Evolutionary conservation across 2,329 filamentous ascomycete genomes (phyloP), one percentile per base, ranked within the genome.

Genomic region (Harringtonia aguacate): DNA sequence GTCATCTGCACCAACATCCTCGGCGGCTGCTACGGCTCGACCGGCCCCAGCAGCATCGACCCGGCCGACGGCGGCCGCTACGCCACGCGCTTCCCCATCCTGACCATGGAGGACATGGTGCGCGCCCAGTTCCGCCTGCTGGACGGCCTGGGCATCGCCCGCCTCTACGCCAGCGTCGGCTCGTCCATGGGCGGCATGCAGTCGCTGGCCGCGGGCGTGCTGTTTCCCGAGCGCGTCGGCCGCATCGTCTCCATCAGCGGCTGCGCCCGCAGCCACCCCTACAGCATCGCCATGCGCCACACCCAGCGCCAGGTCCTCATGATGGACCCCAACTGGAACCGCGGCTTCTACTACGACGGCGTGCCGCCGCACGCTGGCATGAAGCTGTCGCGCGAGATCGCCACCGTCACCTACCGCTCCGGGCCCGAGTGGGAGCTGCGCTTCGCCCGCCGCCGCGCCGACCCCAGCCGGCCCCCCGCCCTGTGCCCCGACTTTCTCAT

Each of bases 131-230:
- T 97, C 66, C 74, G 85, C 36, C 74, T 98, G 27, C 72, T 98
- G 13, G 89, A 97, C 60, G 63, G 69, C 5, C 69, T 98, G 24
- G 81, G 81, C 7, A 82, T 98, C 37, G 58, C 76, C 21, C 85
- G 79, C 56, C 72, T 98, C 10, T 86, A 94, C 61, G 92, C 92
- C 17, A 94, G 86, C 47, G 90, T 98, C 18, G 92, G 92, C 14
- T 87, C 86, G 7, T 95, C 87, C 62, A 98, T 98, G 92, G 92
- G 92, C 43, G 92, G 92, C 44, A 98, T 98, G 92, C 90, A 95
- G 60, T 92, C 86, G 53, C 73, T 98, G 6, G 89, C 89, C 8
- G 85, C 87, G 0, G 92, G 86, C 4, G 79, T 85, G 1, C 66
- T 95, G 27, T 94, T 90, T 59, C 85, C 88, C 0, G 77, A 85